Conservation (phyloP, 2,329 filamentous ascomycete genomes). For the Ascocoryne sarcoides region DNA sequence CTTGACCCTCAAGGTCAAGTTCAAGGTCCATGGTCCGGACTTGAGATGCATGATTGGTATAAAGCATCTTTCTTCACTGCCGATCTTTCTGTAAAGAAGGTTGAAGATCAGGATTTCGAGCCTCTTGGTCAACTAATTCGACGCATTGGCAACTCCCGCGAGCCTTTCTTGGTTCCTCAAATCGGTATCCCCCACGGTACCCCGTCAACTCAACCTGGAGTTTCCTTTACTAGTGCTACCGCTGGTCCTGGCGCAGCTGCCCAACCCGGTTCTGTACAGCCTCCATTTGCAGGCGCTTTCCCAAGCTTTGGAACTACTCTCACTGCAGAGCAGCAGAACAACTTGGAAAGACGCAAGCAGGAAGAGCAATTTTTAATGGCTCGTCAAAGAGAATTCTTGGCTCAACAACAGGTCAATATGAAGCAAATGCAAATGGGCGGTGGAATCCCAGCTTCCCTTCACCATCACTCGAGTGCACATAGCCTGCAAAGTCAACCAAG, state of each 20-base stretch:
- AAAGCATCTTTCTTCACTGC: slow-evolving; percentile 97
- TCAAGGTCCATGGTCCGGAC: slow-evolving; percentile 88
- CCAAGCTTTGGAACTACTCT: slow-evolving; percentile 94
- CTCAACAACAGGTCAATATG: slow-evolving; percentile 73
- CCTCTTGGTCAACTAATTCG: slow-evolving; percentile 89
- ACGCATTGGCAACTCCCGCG: slow-evolving; percentile 91
- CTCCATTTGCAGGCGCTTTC: slow-evolving; percentile 87
- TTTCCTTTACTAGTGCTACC: slow-evolving; percentile 29
- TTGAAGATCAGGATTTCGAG: slow-evolving; percentile 90
- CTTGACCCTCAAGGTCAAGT: slow-evolving; percentile 86
- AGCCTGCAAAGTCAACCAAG: slow-evolving; percentile 96
- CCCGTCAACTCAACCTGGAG: slow-evolving; percentile 39
- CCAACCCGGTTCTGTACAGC: slow-evolving; percentile 60
- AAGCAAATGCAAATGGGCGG: slow-evolving; percentile 60
- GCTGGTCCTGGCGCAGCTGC: slow-evolving; percentile 30
- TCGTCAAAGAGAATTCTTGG: slow-evolving; percentile 85
- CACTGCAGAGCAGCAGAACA: slow-evolving; percentile 96
- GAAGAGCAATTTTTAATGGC: slow-evolving; percentile 97
- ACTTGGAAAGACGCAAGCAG: slow-evolving; percentile 89
- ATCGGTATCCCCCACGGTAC: slow-evolving; percentile 90
- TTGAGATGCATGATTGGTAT: slow-evolving; percentile 99
- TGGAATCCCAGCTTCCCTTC: slow-evolving; percentile 55
- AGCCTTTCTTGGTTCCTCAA: slow-evolving; percentile 95
- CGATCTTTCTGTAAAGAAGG: slow-evolving; percentile 87
- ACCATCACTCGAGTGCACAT: slow-evolving; percentile 91